Conservation (phyloP, 2,329 filamentous ascomycete genomes). For the Alternaria rosae region DNA sequence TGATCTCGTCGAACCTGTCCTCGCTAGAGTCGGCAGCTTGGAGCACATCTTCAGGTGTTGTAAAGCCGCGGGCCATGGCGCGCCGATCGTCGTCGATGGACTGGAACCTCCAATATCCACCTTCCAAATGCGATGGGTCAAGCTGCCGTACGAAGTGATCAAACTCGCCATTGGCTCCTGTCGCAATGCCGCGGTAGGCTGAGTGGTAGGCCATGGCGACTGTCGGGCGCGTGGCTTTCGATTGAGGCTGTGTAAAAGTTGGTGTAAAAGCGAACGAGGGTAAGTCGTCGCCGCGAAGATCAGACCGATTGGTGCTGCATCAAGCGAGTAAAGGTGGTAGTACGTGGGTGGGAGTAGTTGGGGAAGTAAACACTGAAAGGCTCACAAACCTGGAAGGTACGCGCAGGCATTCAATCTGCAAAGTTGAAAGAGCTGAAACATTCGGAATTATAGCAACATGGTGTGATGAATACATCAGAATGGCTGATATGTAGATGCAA, state of each 20-base stretch:
- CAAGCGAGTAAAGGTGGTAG: background rate
- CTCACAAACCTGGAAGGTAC: background rate
- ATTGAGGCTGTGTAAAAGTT: background rate
- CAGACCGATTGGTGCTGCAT: background rate
- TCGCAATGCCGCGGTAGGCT: constrained; percentile 12
- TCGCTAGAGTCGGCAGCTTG: constrained; percentile 17
- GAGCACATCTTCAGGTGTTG: constrained; percentile 25
- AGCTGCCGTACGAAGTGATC: constrained; percentile 9
- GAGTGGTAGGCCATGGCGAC: constrained; percentile 11
- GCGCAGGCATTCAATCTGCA: background rate
- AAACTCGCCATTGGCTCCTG: constrained; percentile 15
- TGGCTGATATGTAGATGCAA: background rate
- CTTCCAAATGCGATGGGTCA: constrained; percentile 3
- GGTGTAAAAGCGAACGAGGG: background rate
- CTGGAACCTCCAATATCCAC: constrained; percentile 28
- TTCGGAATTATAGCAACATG: background rate
- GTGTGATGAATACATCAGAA: background rate
- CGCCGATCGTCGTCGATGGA: constrained; percentile 21
- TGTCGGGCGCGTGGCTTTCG: background rate
- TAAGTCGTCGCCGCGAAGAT: background rate
- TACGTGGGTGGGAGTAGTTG: background rate
- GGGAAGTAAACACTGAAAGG: background rate
- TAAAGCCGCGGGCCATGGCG: constrained; percentile 17
- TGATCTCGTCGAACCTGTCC: constrained; percentile 19
- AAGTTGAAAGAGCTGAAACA: background rate